Evolutionary conservation across 2,329 filamentous ascomycete genomes (phyloP), one percentile per base, ranked within the genome.

Genomic region (Epichloe bromicola): DNA sequence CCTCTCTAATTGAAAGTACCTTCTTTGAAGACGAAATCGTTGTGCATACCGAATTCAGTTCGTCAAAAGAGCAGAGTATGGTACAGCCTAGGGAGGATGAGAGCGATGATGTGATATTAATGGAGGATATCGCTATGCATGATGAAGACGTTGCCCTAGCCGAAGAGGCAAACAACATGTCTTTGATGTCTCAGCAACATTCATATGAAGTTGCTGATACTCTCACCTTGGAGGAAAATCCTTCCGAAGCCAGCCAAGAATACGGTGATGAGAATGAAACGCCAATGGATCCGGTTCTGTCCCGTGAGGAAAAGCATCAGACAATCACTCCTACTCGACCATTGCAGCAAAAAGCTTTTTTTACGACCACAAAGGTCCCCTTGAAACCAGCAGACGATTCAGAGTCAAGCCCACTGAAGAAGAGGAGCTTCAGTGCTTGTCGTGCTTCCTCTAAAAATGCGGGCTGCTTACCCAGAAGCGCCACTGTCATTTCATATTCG

Each of bases 311-410:
- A 15, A 51, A 58, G 46, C 34, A 53, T 50, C 53, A 64, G 2
- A 78, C 78, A 1, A 67, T 72, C 7, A 86, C 83, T 1, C 83
- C 83, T 0, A 67, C 74, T 47, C 74, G 78, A 15, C 66, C 68
- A 0, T 59, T 72, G n/a, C 68, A 65, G n/a, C 68, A 65, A 15
- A 72, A 73, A 51, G 58, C 61, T 3, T 78, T 84, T 79, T 79
- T 86, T 63, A 90, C 86, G 0, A 81, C 86, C 0, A 86, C 83
- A 26, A 90, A 89, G 66, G 80, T 90, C 4, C 85, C 86, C 1
- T 68, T 90, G 40, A 88, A 87, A 64, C 72, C 80, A 3, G 81
- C 82, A 23, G 83, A 79, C 59, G 66, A 85, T 61, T 67, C 75
- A 59, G 69, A 77, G 49, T 66, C 76, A 36, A 67, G 70, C 51